phyloP scores from a whole-genome alignment of 306 rosid genomes.

The Carpinus fangiana region DNA sequence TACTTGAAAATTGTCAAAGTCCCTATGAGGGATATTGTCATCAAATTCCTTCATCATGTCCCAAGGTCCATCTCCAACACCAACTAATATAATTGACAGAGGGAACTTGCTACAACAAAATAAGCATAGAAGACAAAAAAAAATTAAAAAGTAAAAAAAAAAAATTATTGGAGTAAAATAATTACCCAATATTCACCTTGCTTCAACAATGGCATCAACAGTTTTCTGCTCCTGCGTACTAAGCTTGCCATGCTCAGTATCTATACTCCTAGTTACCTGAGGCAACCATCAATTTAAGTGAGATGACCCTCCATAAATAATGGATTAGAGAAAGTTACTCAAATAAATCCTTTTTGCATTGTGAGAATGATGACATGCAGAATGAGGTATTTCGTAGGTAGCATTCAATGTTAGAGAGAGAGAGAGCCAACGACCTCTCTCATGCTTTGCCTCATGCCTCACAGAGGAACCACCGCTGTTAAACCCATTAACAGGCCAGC shows the following conservation, averaged over 20 bases:
- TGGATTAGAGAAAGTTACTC: slow-evolving; percentile 2
- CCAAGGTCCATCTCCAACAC: slow-evolving; percentile 99
- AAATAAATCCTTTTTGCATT: neutral
- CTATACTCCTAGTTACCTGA: slow-evolving; percentile 93
- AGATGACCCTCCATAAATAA: neutral
- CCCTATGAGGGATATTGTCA: slow-evolving; percentile 90
- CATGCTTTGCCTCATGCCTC: no score
- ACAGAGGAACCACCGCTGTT: no score
- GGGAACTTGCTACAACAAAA: slow-evolving; percentile 73
- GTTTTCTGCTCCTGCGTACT: slow-evolving; percentile 96
- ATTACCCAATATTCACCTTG: slow-evolving; percentile 58
- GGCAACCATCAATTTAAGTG: slow-evolving; percentile 23
- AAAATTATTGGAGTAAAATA: neutral
- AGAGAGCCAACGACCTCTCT: no score
- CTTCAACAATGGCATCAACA: slow-evolving; percentile 86
- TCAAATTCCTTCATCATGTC: slow-evolving; percentile 95
- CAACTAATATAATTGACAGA: slow-evolving; percentile 86
- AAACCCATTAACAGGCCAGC: no score
- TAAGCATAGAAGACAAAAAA: slow-evolving; percentile 23
- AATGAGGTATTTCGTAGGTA: neutral
- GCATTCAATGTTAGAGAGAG: neutral
- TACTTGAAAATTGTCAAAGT: slow-evolving; percentile 93
- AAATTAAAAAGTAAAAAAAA: slow-evolving; percentile 8
- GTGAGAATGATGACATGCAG: neutral
- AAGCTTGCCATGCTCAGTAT: slow-evolving; percentile 68